These are phyloP conservation scores for Pythium insidiosum DNA, from an alignment of 352 stramenopile species.

Conservation along the genomic window DNA sequence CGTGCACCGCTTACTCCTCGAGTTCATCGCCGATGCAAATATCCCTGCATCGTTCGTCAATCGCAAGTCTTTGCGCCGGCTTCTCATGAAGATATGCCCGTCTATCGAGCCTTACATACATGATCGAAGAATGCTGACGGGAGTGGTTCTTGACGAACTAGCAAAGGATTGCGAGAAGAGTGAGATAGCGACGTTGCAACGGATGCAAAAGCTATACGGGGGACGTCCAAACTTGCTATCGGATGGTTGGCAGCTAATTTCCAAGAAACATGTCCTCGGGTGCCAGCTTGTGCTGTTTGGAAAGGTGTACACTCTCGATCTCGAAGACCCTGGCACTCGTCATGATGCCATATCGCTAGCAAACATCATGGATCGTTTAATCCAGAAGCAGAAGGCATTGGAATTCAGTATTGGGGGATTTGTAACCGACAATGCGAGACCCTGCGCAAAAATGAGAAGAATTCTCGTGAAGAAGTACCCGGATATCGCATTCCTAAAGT, in stretches of 20 bases:
- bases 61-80: neutral
- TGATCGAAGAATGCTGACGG: neutral
- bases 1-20: neutral
- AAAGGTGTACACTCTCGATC: neutral
- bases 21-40: neutral
- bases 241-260: neutral
- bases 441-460: neutral
- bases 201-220: neutral
- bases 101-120: neutral
- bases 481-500: neutral
- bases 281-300: neutral
- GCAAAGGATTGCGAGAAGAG: neutral
- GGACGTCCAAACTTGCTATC: neutral
- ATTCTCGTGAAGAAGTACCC: neutral
- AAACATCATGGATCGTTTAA: neutral
- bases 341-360: constrained; percentile 3
- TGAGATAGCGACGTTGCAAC: neutral
- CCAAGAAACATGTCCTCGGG: constrained; percentile 1
- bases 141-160: neutral
- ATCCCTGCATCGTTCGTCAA: neutral
- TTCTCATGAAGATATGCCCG: neutral
- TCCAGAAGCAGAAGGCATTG: neutral
- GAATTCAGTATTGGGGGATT: neutral
- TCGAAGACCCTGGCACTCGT: neutral
- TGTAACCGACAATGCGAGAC: constrained; percentile 1